Conservation (phyloP, 1,284 basidiomycete genomes). For the Ustilago loliicola region DNA sequence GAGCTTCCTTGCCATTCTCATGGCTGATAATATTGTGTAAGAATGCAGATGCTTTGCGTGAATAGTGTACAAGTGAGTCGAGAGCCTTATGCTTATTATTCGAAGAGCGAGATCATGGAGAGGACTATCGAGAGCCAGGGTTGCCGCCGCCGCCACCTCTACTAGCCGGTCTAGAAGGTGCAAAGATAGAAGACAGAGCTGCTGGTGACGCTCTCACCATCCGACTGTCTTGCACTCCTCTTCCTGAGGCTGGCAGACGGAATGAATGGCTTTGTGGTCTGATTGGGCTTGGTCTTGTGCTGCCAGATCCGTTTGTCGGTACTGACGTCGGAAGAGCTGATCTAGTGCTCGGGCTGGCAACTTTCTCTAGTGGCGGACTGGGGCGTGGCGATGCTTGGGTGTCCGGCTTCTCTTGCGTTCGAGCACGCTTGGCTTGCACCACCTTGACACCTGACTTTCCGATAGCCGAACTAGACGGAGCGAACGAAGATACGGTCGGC, state of each 20-base stretch:
- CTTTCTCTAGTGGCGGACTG: slow-evolving; percentile 4
- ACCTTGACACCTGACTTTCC: slow-evolving; percentile 16
- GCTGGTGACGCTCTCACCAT: slow-evolving; percentile 31
- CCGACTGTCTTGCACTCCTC: not conserved
- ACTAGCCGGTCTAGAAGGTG: slow-evolving; percentile 10
- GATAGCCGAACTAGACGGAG: not conserved
- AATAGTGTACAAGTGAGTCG: not conserved
- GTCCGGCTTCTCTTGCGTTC: not conserved
- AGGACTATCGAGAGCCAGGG: not conserved
- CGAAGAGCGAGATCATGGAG: too few species aligned
- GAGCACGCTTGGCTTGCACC: slow-evolving; percentile 28
- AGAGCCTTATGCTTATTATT: not conserved
- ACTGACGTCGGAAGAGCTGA: not conserved
- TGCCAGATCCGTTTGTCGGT: not conserved
- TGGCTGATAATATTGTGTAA: too few species aligned
- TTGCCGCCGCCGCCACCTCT: not conserved
- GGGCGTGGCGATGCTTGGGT: slow-evolving; percentile 2
- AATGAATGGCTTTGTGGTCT: slow-evolving; percentile 7
- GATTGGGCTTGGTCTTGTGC: not conserved
- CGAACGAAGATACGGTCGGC: slow-evolving; percentile 2
- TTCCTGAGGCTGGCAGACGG: not conserved
- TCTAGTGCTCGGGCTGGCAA: not conserved
- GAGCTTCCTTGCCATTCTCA: too few species aligned
- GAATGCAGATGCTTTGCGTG: not conserved
- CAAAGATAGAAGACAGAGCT: slow-evolving; percentile 44